These are phyloP conservation scores for Eucalyptus tenuipes DNA, from an alignment of 345 rosid genomes.

Conservation along the genomic window DNA sequence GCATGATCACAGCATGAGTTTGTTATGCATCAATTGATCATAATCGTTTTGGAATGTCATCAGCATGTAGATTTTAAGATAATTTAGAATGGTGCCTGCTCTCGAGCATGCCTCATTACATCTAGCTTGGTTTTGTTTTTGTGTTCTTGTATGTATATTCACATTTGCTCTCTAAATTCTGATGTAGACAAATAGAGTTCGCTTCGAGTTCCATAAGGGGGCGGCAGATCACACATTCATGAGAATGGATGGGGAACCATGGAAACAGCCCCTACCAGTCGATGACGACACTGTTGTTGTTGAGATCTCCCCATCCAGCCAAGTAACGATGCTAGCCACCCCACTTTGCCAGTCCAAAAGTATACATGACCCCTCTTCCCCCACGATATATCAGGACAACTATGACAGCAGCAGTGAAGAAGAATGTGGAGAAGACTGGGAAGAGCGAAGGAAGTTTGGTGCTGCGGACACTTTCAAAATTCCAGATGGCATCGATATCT, in stretches of 20 bases:
- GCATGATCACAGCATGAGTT: not conserved
- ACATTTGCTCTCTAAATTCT: not conserved
- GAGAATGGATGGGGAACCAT: constrained; percentile 76
- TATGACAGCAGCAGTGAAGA: constrained; percentile 9
- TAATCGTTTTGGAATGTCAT: not conserved
- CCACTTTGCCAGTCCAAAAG: constrained; percentile 36
- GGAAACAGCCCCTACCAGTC: constrained; percentile 66
- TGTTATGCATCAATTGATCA: not conserved
- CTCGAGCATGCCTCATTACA: not conserved
- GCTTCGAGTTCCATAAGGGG: constrained; percentile 53
- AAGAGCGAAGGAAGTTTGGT: constrained; percentile 53
- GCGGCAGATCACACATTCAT: constrained; percentile 47
- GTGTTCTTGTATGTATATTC: not conserved
- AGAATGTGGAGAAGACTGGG: constrained; percentile 18
- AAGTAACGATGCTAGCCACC: constrained; percentile 57
- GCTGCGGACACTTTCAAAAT: constrained; percentile 49
- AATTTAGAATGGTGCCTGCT: not conserved
- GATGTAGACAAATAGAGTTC: constrained; percentile 36
- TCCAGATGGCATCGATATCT: constrained; percentile 34
- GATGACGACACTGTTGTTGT: constrained; percentile 46
- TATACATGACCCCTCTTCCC: constrained; percentile 20
- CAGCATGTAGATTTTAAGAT: not conserved
- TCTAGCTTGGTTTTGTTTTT: not conserved
- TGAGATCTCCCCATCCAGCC: constrained; percentile 50
- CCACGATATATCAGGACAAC: not conserved